Percentiles rank a stretch among this genome's conserved stretches.
Conservation (phyloP, 805 yeast species). For the Priceomyces fermenticarens region DNA sequence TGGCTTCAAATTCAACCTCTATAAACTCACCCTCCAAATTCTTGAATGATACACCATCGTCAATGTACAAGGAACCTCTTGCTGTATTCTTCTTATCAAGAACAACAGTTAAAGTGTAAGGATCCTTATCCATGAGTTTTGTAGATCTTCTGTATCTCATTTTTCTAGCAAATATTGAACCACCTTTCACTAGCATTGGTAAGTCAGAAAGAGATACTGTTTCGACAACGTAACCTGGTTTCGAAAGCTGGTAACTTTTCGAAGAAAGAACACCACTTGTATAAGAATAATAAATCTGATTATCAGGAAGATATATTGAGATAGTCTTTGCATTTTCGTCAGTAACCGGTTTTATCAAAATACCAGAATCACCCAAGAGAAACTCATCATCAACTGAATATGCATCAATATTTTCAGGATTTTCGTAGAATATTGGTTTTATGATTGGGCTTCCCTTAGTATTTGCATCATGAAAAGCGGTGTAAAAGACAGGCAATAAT, state of each 20-base stretch:
- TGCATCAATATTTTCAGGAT: conserved; percentile 43
- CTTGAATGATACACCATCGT: conserved; percentile 77
- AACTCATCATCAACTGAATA: conserved; percentile 80
- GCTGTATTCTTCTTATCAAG: conserved; percentile 50
- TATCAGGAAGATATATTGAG: conserved; percentile 52
- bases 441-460: conserved; percentile 65
- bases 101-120: conserved; percentile 72
- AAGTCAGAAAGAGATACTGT: conserved; percentile 54
- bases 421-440: conserved; percentile 61
- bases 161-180: conserved; percentile 64
- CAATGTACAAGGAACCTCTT: conserved; percentile 62
- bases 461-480: conserved; percentile 67
- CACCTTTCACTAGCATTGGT: conserved; percentile 78
- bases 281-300: conserved; percentile 56
- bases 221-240: conserved; percentile 33
- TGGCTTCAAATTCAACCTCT: conserved; percentile 38
- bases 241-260: conserved; percentile 2
- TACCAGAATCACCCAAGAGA: conserved; percentile 65
- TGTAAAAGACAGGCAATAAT: conserved; percentile 76
- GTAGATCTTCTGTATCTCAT: conserved; percentile 80
- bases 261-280: conserved; percentile 26
- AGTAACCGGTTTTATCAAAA: conserved; percentile 79
- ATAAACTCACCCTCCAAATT: conserved; percentile 51
- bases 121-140: conserved; percentile 71
- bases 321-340: conserved; percentile 44